These are phyloP conservation scores for Suhomyces chickasaworum DNA, from an alignment of 1,139 yeast genomes.

Conservation along the genomic window DNA sequence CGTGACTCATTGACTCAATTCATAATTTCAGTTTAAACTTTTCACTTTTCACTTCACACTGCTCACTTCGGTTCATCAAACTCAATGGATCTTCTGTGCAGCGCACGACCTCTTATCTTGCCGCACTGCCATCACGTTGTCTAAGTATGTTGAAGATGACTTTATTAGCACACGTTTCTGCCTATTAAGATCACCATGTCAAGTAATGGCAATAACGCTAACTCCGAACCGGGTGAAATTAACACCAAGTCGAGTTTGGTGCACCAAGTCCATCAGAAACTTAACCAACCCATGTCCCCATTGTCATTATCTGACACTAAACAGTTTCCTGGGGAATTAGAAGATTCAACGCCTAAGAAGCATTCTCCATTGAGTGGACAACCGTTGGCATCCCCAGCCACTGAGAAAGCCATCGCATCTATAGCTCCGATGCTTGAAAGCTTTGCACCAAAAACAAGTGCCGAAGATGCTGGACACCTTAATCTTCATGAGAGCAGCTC, in stretches of 20 bases:
- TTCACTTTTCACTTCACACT: neutral
- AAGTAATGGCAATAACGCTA: neutral
- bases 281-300: constrained; percentile 38
- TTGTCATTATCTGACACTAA: constrained; percentile 26
- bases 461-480: constrained; percentile 46
- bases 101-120: constrained; percentile 1
- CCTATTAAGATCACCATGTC: constrained; percentile 1
- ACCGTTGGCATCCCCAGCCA: constrained; percentile 32
- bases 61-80: neutral
- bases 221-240: neutral
- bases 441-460: constrained; percentile 70
- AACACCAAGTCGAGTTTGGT: constrained; percentile 6
- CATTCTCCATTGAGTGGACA: constrained; percentile 9
- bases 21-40: too few relatives aligned
- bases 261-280: constrained; percentile 16
- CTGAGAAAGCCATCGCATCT: constrained; percentile 68
- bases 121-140: constrained; percentile 1
- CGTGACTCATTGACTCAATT: neutral
- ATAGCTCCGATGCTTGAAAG: constrained; percentile 76
- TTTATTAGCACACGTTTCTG: constrained; percentile 10
- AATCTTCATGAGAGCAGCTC: neutral
- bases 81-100: too few relatives aligned
- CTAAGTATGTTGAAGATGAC: neutral
- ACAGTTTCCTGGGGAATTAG: constrained; percentile 11
- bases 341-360: neutral